phyloP scores from a whole-genome alignment of 2,329 filamentous ascomycete species.

The Aspergillus sp. region DNA sequence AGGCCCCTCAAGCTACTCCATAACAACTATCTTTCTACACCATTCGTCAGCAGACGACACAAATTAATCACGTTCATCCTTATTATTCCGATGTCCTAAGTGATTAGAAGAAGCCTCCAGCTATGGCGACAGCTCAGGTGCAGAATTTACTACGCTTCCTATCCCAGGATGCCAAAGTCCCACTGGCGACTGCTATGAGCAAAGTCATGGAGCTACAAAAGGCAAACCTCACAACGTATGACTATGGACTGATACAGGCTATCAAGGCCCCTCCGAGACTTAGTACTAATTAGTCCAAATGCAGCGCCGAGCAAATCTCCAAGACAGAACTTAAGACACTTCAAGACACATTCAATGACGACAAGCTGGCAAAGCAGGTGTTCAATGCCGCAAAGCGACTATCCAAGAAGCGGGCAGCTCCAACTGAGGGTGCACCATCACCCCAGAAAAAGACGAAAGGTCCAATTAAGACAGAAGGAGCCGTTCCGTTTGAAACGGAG shows the following conservation, averaged over 20 bases:
- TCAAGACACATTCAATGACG: slow-evolving; percentile 48
- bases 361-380: slow-evolving; percentile 58
- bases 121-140: slow-evolving; percentile 26
- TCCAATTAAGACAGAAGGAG: slow-evolving; percentile 6
- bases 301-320: slow-evolving; percentile 45
- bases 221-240: slow-evolving; percentile 45
- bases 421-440: slow-evolving; percentile 33
- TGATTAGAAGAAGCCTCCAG: background rate
- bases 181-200: slow-evolving; percentile 54
- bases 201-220: slow-evolving; percentile 57
- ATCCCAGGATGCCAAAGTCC: slow-evolving; percentile 57
- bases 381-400: slow-evolving; percentile 57
- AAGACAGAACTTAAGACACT: slow-evolving; percentile 48
- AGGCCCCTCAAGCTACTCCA: too few species aligned
- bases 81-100: background rate
- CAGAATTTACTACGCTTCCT: slow-evolving; percentile 57
- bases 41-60: background rate
- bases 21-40: background rate
- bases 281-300: slow-evolving; percentile 4
- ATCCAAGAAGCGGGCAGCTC: slow-evolving; percentile 53
- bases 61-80: background rate
- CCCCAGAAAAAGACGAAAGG: slow-evolving; percentile 40
- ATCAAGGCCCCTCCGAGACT: background rate
- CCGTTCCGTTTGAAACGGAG: slow-evolving; percentile 35
- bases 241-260: background rate